These are phyloP conservation scores for Agastache rugosa DNA, from an alignment of 257 asterid genomes.

Conservation along the genomic window DNA sequence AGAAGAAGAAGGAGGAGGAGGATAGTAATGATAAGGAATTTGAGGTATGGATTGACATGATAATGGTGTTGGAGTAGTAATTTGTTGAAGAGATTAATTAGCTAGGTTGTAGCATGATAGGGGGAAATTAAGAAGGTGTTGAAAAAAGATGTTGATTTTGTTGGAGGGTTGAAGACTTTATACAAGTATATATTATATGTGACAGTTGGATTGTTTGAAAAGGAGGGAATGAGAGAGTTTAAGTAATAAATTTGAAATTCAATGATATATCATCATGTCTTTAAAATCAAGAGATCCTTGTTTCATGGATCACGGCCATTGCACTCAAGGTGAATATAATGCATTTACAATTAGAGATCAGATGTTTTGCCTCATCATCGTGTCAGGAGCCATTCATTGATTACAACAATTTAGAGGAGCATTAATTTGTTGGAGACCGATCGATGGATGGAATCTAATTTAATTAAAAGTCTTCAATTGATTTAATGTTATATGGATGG, in stretches of 20 bases:
- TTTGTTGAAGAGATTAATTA: conserved; percentile 14
- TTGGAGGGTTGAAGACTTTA: conserved; percentile 31
- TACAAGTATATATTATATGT: not conserved
- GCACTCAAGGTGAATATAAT: conserved; percentile 53
- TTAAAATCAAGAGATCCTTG: conserved; percentile 74
- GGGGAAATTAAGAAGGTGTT: conserved; percentile 7
- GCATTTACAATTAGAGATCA: conserved; percentile 19
- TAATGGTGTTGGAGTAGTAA: not conserved
- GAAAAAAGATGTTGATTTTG: conserved; percentile 13
- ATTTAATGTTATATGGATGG: conserved; percentile 16
- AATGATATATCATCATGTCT: conserved; percentile 20
- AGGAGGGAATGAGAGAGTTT: conserved; percentile 46
- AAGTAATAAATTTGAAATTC: not conserved
- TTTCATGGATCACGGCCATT: conserved; percentile 75
- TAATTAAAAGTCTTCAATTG: not conserved
- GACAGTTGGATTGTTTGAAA: conserved; percentile 49
- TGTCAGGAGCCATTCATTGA: conserved; percentile 43
- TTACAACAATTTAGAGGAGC: conserved; percentile 30
- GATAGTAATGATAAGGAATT: not conserved
- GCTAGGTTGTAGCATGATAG: conserved; percentile 21
- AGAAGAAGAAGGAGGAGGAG: not conserved
- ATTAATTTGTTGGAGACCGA: conserved; percentile 41
- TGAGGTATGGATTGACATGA: conserved; percentile 26
- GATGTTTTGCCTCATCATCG: conserved; percentile 40
- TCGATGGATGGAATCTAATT: conserved; percentile 29